Conservation (phyloP, 1,139 yeast species). For the Hanseniaspora sp. region DNA sequence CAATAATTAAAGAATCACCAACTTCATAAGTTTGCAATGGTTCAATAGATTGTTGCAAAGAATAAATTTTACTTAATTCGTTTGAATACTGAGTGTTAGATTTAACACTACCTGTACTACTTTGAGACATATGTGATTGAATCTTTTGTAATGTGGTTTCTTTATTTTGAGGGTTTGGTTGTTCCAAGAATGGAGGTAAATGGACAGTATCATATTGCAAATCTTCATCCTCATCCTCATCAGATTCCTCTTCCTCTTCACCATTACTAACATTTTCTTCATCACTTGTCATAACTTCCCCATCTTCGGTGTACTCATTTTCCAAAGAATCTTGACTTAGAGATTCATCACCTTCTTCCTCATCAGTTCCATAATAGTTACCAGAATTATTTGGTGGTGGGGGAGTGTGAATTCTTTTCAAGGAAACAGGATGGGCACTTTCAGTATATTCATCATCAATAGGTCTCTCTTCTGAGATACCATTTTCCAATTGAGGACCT, state of each 20-base stretch:
- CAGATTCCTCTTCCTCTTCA: too few species aligned
- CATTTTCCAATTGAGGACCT: slow-evolving; percentile 19
- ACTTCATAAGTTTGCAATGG: slow-evolving; percentile 53
- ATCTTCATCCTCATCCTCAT: slow-evolving; percentile 17
- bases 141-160: slow-evolving; percentile 18
- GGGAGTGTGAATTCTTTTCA: background rate
- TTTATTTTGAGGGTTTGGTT: background rate
- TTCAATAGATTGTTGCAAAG: slow-evolving; percentile 16
- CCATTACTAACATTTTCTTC: slow-evolving; percentile 9
- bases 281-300: slow-evolving; percentile 16
- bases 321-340: background rate
- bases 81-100: background rate
- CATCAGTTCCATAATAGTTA: background rate
- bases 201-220: slow-evolving; percentile 16
- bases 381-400: background rate
- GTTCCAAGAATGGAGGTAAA: slow-evolving; percentile 15
- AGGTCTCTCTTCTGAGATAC: slow-evolving; percentile 7
- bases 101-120: background rate
- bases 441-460: slow-evolving; percentile 21
- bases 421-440: slow-evolving; percentile 12
- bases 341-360: background rate
- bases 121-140: background rate
- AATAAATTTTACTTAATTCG: slow-evolving; percentile 8
- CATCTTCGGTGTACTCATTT: slow-evolving; percentile 16
- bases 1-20: slow-evolving; percentile 59